Evolutionary conservation across 2,329 filamentous ascomycete genomes (phyloP), one percentile per base, ranked within the genome.

Genomic region (Erysiphe pulchra): DNA sequence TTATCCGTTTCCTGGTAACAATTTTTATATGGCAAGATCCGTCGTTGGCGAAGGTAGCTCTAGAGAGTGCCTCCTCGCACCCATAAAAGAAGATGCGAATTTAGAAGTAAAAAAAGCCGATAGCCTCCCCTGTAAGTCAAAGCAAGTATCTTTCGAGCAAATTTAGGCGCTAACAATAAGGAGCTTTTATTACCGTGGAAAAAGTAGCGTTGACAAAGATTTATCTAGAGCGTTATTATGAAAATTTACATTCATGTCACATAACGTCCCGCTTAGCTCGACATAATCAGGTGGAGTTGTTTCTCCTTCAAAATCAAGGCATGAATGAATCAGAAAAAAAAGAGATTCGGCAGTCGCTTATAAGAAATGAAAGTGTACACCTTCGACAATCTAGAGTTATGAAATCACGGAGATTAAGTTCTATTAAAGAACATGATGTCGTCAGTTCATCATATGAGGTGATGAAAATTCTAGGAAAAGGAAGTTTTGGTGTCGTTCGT

Each of bases 401-500:
- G 55, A 83, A 81, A 54, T 67, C 72, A 11, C 72, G 69, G 40
- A 72, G 70, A 14, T 45, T 47, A 2, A 56, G 55, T 33, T 54
- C 53, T n/a, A 43, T 54, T 39, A 54, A 51, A 20, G 61, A 59
- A 12, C 60, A 64, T 46, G 66, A 69, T 51, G 65, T 66, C 2
- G 65, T 70, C 39, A 58, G 69, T 18, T 70, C 74, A 9, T 72
- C 75, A n/a, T 94, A 87, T 55, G 80, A 93, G 51, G 68, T 77
- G 12, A 63, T 95, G 30, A 81, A 85, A 52, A 69, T 92, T 16
- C 67, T 95, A 5, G 86, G 90, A 0, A 92, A 90, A 58, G 87
- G 90, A 9, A 94, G 86, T 56, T 98, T 95, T 61, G 87, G 90
- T 0, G 77, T 93, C 20, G 90, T 98, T 14, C 73, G 79, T 41